phyloP scores from a whole-genome alignment of 2,329 filamentous ascomycete species.

The Arthroderma sp. region DNA sequence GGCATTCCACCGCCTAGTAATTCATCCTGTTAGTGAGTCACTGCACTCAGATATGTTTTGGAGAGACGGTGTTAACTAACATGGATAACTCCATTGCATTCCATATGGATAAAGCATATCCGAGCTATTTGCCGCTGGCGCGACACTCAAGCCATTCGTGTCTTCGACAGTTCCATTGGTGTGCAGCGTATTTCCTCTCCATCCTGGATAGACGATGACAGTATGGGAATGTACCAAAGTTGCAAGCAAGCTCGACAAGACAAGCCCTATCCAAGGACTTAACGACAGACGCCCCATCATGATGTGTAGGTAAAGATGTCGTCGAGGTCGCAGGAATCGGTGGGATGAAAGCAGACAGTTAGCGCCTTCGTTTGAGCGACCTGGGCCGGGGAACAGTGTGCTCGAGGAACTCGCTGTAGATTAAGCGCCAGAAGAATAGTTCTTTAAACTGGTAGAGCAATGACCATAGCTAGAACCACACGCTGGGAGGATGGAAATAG shows the following conservation, averaged over 20 bases:
- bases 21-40: constrained; percentile 68
- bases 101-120: constrained; percentile 57
- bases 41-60: constrained; percentile 66
- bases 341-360: not conserved
- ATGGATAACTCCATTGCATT: constrained; percentile 94
- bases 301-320: constrained; percentile 7
- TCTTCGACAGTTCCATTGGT: constrained; percentile 50
- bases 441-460: too few species aligned
- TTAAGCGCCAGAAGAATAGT: too few species aligned
- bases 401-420: too few species aligned
- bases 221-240: constrained; percentile 44
- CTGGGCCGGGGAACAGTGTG: too few species aligned
- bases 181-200: constrained; percentile 73
- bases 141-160: constrained; percentile 32
- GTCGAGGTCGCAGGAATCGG: not conserved
- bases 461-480: too few species aligned
- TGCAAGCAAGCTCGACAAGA: constrained; percentile 23
- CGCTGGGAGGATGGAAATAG: too few species aligned
- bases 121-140: constrained; percentile 31
- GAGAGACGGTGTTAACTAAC: constrained; percentile 41
- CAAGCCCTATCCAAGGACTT: constrained; percentile 17
- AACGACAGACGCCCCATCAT: constrained; percentile 19
- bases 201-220: constrained; percentile 76
- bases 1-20: constrained; percentile 66
- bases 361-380: too few species aligned